Evolutionary conservation across 1,284 basidiomycete species (phyloP).

Genomic region (Ustilago curta): DNA sequence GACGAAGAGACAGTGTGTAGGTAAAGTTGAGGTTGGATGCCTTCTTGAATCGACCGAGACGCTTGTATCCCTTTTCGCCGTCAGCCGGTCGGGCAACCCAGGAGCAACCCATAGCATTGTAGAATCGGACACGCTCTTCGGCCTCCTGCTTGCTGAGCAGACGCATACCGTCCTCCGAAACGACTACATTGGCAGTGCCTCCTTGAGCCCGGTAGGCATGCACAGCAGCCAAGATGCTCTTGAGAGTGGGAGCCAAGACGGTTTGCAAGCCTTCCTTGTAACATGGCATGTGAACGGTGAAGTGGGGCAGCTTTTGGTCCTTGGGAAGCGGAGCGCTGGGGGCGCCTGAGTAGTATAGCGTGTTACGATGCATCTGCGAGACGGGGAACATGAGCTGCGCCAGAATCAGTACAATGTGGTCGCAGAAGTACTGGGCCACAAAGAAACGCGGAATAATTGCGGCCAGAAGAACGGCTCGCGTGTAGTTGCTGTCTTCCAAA

Average conservation of each 20-base stretch:
- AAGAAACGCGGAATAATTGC: no score
- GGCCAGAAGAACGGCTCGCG: no score
- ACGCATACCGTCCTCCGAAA: not conserved
- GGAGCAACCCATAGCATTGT: no score
- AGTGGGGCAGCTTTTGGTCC: not conserved
- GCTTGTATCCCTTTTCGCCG: not conserved
- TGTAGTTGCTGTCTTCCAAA: no score
- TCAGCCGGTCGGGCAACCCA: not conserved
- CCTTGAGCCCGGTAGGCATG: not conserved
- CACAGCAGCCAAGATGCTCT: not conserved
- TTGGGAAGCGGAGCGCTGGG: not conserved
- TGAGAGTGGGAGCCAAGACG: not conserved
- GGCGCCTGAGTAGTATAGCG: constrained; percentile 70
- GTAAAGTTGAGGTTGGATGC: constrained; percentile 90
- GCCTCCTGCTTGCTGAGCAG: constrained; percentile 1
- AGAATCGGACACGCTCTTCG: no score
- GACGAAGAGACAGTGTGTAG: constrained; percentile 74
- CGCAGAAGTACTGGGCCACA: no score
- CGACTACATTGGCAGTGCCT: not conserved
- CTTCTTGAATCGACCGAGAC: constrained; percentile 76
- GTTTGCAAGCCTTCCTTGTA: not conserved
- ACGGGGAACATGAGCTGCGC: constrained; percentile 72
- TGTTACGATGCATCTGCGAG: constrained; percentile 73
- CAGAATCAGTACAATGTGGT: no score
- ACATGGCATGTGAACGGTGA: not conserved